Conservation (phyloP, 108 stramenopile genomes). For the Cylindrotheca closterium region DNA sequence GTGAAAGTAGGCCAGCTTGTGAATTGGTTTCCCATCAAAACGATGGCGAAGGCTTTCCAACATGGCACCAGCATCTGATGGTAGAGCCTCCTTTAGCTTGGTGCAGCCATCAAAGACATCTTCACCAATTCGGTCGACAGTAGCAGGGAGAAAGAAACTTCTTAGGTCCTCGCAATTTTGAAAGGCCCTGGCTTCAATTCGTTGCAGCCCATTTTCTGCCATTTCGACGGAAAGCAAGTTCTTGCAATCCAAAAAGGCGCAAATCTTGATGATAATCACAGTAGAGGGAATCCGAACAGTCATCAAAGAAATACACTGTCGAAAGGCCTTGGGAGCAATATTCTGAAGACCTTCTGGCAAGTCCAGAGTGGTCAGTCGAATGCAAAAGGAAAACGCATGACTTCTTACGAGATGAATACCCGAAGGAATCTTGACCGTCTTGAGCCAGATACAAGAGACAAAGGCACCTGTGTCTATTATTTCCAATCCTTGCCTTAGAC, state of each 20-base stretch:
- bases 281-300: background rate
- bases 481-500: background rate
- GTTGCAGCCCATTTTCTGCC: background rate
- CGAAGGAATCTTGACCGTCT: background rate
- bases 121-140: background rate
- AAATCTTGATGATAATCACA: background rate
- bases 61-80: background rate
- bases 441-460: background rate
- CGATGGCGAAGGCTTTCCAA: background rate
- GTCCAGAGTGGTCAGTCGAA: background rate
- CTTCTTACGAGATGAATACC: background rate
- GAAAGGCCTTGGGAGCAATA: background rate
- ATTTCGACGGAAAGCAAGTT: background rate
- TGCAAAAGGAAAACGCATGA: background rate
- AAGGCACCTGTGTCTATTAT: background rate
- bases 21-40: background rate
- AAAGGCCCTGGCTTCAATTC: background rate
- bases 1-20: background rate
- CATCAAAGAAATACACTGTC: background rate
- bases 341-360: background rate
- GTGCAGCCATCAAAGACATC: background rate
- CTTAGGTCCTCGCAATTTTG: background rate
- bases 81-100: background rate
- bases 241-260: background rate
- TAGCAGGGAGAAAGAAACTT: background rate